These are phyloP conservation scores for Phytophthora ramorum DNA, from an alignment of 352 stramenopile species.

Conservation along the genomic window DNA sequence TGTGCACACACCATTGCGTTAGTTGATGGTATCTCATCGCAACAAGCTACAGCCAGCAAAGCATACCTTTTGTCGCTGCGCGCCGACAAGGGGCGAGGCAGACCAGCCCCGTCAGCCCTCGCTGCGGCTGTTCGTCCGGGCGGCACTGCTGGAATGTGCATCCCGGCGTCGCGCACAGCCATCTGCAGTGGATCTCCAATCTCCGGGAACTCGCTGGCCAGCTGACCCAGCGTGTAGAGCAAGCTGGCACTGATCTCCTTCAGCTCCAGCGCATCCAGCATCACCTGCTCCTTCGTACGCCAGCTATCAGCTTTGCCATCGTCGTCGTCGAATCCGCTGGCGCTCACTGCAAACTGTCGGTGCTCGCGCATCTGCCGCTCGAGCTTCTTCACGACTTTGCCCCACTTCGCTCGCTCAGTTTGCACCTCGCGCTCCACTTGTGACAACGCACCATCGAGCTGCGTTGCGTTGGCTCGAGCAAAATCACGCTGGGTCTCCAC, in stretches of 20 bases:
- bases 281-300: slow-evolving; percentile 82
- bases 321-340: slow-evolving; percentile 18
- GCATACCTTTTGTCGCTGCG: too few relatives aligned
- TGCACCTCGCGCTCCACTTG: slow-evolving; percentile 82
- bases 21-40: too few relatives aligned
- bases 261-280: slow-evolving; percentile 76
- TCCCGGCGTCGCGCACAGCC: slow-evolving; percentile 73
- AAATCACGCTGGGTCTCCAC: slow-evolving; percentile 76
- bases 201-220: slow-evolving; percentile 94
- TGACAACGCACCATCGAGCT: slow-evolving; percentile 62
- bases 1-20: too few relatives aligned
- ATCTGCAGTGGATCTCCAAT: slow-evolving; percentile 84
- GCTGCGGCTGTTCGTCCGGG: slow-evolving; percentile 43
- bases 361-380: slow-evolving; percentile 72
- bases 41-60: too few relatives aligned
- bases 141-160: slow-evolving; percentile 82
- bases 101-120: too few relatives aligned
- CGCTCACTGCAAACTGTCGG: slow-evolving; percentile 44
- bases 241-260: slow-evolving; percentile 89
- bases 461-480: slow-evolving; percentile 61
- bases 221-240: slow-evolving; percentile 92
- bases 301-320: slow-evolving; percentile 19
- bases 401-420: slow-evolving; percentile 67
- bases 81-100: too few relatives aligned
- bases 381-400: slow-evolving; percentile 77